Conservation (phyloP, 306 rosid genomes). For the Cajanus cajan region DNA sequence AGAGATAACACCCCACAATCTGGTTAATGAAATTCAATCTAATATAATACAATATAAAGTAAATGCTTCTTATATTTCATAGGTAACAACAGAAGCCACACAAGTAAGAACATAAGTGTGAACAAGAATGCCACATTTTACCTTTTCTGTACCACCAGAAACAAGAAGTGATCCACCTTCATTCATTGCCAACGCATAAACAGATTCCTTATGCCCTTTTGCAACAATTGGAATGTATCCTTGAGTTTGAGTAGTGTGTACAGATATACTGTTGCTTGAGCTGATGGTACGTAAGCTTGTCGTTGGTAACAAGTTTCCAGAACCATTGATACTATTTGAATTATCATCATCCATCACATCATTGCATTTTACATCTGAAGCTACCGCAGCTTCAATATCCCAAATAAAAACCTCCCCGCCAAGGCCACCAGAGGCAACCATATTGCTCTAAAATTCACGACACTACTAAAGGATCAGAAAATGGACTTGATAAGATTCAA, state of each 20-base stretch:
- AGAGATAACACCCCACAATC: slow-evolving; percentile 6
- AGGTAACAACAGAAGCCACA: slow-evolving; percentile 17
- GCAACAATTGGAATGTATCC: slow-evolving; percentile 82
- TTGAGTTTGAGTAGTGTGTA: slow-evolving; percentile 61
- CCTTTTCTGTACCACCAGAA: slow-evolving; percentile 99
- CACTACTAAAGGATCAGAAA: slow-evolving; percentile 80
- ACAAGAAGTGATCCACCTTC: slow-evolving; percentile 87
- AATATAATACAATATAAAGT: background rate
- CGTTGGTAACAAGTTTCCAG: slow-evolving; percentile 53
- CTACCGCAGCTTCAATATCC: slow-evolving; percentile 81
- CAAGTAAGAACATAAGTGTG: slow-evolving; percentile 21
- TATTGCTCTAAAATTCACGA: slow-evolving; percentile 95
- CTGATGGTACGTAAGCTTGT: slow-evolving; percentile 68
- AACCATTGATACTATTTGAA: slow-evolving; percentile 64
- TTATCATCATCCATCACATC: slow-evolving; percentile 66
- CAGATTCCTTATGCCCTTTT: slow-evolving; percentile 95
- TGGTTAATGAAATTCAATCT: background rate
- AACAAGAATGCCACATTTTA: slow-evolving; percentile 34
- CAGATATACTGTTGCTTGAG: slow-evolving; percentile 76
- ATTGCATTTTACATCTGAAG: slow-evolving; percentile 58
- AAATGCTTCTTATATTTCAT: background rate
- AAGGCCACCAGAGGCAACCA: slow-evolving; percentile 98
- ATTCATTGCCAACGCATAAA: slow-evolving; percentile 95
- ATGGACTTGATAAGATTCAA: slow-evolving; percentile 46
- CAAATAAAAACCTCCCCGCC: slow-evolving; percentile 97